Conservation (phyloP, 805 yeast genomes). For the Kurtzmaniella cleridarum region DNA sequence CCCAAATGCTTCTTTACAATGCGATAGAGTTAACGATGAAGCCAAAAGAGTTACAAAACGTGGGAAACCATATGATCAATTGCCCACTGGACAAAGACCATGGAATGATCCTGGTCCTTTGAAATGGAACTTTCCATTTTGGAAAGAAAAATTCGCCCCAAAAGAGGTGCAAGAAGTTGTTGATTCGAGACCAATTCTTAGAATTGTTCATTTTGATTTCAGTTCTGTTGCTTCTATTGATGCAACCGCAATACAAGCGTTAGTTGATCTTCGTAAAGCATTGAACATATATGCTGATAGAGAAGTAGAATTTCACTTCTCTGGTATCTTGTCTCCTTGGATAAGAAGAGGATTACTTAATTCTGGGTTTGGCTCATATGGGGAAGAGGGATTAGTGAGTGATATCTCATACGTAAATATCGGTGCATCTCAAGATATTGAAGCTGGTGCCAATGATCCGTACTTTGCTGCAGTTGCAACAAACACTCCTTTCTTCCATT, state of each 20-base stretch:
- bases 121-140: constrained; percentile 30
- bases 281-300: constrained; percentile 70
- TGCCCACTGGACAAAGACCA: constrained; percentile 58
- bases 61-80: constrained; percentile 41
- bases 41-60: constrained; percentile 57
- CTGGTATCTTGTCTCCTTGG: constrained; percentile 85
- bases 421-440: constrained; percentile 28
- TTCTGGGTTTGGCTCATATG: constrained; percentile 70
- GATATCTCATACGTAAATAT: constrained; percentile 38
- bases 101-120: constrained; percentile 88
- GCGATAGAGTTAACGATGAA: constrained; percentile 63
- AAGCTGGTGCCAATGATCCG: constrained; percentile 21
- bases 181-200: constrained; percentile 59
- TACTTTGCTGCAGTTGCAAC: constrained; percentile 57
- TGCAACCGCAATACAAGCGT: constrained; percentile 71
- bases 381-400: constrained; percentile 34
- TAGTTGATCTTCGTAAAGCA: constrained; percentile 71
- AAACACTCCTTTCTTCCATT: constrained; percentile 69
- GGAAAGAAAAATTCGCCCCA: constrained; percentile 12
- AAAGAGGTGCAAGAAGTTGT: constrained; percentile 12
- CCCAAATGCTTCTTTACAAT: constrained; percentile 72
- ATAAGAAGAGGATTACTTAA: constrained; percentile 67
- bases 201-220: constrained; percentile 76
- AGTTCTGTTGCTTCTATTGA: constrained; percentile 72
- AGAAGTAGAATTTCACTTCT: constrained; percentile 85